Conservation (phyloP, 2,329 filamentous ascomycete species). For the Penicillium sp. region DNA sequence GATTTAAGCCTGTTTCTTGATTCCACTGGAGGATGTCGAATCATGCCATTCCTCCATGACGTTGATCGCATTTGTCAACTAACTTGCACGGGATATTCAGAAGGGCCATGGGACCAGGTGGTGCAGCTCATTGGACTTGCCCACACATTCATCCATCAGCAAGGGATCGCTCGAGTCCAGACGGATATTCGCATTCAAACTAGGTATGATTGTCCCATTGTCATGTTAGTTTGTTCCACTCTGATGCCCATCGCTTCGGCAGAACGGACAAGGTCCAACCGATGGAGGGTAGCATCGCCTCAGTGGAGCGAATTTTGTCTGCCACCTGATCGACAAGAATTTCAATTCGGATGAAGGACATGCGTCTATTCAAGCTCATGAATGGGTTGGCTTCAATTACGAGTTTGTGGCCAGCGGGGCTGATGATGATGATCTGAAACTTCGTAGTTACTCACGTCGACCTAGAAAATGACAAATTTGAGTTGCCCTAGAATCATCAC, state of each 20-base stretch:
- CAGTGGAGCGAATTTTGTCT: slow-evolving; percentile 41
- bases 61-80: background rate
- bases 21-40: background rate
- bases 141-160: slow-evolving; percentile 64
- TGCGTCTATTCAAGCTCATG: background rate
- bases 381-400: background rate
- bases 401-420: background rate
- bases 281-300: slow-evolving; percentile 64
- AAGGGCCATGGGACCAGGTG: slow-evolving; percentile 81
- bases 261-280: slow-evolving; percentile 76
- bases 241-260: slow-evolving; percentile 1
- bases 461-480: slow-evolving; percentile 10
- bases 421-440: background rate
- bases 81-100: slow-evolving; percentile 41
- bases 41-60: background rate
- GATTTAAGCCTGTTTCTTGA: background rate
- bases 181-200: slow-evolving; percentile 76
- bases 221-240: background rate
- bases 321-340: background rate
- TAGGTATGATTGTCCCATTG: slow-evolving; percentile 45
- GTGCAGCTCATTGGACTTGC: slow-evolving; percentile 72
- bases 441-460: background rate
- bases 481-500: background rate
- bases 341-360: no score
- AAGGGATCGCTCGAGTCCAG: slow-evolving; percentile 72